Evolutionary conservation across 2,329 filamentous ascomycete species (phyloP).

Genomic region (Pseudopithomyces maydicus): DNA sequence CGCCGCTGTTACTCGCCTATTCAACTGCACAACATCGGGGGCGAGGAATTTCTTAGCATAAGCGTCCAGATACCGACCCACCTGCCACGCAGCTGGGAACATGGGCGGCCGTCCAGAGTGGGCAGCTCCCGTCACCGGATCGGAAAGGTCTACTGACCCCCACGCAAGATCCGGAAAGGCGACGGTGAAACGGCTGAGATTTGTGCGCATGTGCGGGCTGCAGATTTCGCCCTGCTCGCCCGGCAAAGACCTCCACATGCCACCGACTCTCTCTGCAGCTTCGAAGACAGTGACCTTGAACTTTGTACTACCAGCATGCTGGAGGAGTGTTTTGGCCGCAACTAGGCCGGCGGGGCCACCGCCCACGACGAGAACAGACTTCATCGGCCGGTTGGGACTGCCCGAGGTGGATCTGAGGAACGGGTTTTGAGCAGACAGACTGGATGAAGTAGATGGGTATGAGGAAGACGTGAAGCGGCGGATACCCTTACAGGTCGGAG

Average conservation of each 20-base stretch:
- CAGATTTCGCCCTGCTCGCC: constrained; percentile 63
- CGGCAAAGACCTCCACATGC: constrained; percentile 69
- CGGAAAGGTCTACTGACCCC: constrained; percentile 53
- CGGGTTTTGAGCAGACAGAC: not conserved
- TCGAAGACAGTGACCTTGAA: constrained; percentile 77
- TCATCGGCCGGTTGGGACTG: constrained; percentile 19
- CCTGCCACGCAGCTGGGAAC: constrained; percentile 77
- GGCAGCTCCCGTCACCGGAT: constrained; percentile 10
- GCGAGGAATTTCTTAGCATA: constrained; percentile 66
- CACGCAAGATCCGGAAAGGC: constrained; percentile 69
- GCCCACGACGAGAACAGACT: constrained; percentile 49
- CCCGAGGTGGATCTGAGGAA: not conserved
- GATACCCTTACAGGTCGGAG: too few relatives aligned
- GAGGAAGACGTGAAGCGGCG: not conserved
- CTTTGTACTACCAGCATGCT: constrained; percentile 55
- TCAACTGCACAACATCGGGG: constrained; percentile 56
- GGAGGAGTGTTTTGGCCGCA: constrained; percentile 68
- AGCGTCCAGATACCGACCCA: constrained; percentile 71
- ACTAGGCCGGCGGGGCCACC: constrained; percentile 52
- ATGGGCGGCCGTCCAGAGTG: constrained; percentile 54
- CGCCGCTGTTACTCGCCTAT: constrained; percentile 42
- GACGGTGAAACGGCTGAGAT: constrained; percentile 79
- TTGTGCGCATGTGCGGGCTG: constrained; percentile 64
- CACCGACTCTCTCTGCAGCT: constrained; percentile 67
- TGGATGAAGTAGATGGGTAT: not conserved